Base-by-base conservation (phyloP, 441 rosid species). In the Pelargonium exstipulatum region DNA sequence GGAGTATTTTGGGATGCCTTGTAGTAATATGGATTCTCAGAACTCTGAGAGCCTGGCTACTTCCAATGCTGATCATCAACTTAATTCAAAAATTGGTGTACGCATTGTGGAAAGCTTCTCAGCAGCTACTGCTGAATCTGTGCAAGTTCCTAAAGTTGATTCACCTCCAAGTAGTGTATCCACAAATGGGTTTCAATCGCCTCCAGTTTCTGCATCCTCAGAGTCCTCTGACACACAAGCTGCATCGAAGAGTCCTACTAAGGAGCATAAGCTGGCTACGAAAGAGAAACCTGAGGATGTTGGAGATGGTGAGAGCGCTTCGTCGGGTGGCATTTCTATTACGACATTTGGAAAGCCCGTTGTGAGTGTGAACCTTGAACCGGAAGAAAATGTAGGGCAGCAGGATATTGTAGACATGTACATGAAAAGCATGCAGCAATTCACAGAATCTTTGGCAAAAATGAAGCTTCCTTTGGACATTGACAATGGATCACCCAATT, bases 371-470 rank as follows among this genome's bases (percentile, higher is more conserved):
- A 86, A 81, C 69, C 62, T 90, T 26, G 99, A 87, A 82, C 86
- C 85, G 24, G 97, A 95, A 81, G 77, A 84, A 70, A 90, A 84
- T 67, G 76, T 89, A 74, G 91, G 87, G 72, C 97, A 95, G 84
- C 97, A 95, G 81, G 99, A 95, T 29, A 85, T 90, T 65, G 97
- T 91, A 0, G 96, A 95, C 85, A 92, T 91, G 94, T 94, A 94
- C 78, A 87, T 91, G 96, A 94, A 94, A 83, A 91, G 99, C 76
- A 94, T 91, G 99, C 99, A 91, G 79, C 95, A 94, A 73, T 94
- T 94, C 76, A 94, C 99, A 0, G 99, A 94, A 82, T 94, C 99
- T 62, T 78, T 94, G 82, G 99, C 97, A 32, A 91, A 90, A 85
- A 94, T 94, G 99, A 94, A 91, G 82, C 97, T 94, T 68, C 99